These are phyloP conservation scores for Fusarium pininemorale DNA, from an alignment of 2,329 filamentous ascomycete genomes.

Conservation along the genomic window DNA sequence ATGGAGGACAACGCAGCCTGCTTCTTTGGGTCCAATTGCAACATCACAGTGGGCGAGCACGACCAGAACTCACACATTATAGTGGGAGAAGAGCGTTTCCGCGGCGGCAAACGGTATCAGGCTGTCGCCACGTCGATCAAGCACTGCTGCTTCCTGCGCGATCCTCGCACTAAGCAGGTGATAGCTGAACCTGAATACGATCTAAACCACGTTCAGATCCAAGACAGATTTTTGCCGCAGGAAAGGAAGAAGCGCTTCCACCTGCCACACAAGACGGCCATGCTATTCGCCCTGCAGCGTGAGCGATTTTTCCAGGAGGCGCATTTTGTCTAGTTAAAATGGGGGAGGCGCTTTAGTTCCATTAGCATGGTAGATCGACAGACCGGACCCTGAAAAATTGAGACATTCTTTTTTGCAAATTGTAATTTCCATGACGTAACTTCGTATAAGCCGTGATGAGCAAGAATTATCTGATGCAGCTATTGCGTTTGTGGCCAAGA, in stretches of 20 bases:
- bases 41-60: conserved; percentile 40
- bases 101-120: conserved; percentile 41
- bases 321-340: conserved; percentile 24
- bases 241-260: conserved; percentile 44
- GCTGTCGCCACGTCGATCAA: conserved; percentile 42
- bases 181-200: conserved; percentile 40
- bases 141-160: conserved; percentile 41
- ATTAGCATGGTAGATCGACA: neutral
- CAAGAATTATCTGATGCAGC: neutral
- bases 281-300: conserved; percentile 41
- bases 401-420: neutral
- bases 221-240: conserved; percentile 38
- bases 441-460: neutral
- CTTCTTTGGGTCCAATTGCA: conserved; percentile 42
- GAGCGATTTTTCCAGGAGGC: conserved; percentile 44
- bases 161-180: conserved; percentile 41
- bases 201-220: conserved; percentile 36
- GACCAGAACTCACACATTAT: conserved; percentile 43
- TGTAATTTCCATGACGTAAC: conserved; percentile 2
- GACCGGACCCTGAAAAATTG: neutral
- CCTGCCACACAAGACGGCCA: conserved; percentile 42
- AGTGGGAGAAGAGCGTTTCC: conserved; percentile 41
- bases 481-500: neutral
- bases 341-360: neutral
- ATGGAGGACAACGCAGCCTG: conserved; percentile 44